Base-by-base conservation (phyloP, 768 basidiomycete genomes). In the Harrya chromipes region DNA sequence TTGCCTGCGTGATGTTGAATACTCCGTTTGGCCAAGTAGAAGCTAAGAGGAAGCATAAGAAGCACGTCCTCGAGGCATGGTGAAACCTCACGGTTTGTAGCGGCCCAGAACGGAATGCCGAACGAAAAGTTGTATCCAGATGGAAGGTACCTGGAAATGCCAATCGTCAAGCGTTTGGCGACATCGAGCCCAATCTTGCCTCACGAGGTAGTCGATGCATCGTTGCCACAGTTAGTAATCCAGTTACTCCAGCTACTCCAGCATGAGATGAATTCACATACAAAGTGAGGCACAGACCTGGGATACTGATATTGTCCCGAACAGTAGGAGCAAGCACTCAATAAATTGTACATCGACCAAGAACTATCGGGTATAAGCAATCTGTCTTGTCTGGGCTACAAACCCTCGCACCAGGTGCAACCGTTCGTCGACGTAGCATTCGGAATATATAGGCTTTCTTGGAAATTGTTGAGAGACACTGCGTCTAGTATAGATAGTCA, bases 281-380 rank as follows among this genome's bases (percentile, higher is more conserved):
- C 9, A 31, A 9, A 27, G 27, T 4, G n/a, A 24, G 36, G 13
- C 6, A 20, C 46, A 16, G 6, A 66, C 65, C 57, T 62, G 24
- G 46, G 26, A 23, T 50, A 57, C 9, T 48, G 40, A 33, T 4
- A 5, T 43, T 56, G 40, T 6, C 31, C 55, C n/a, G 39, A 5
- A 26, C 61, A 66, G 27, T 43, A 49, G 16, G 55, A 55, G 13
- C 65, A 66, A 16, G 61, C 64, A 14, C 64, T 68, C 38, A 68
- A 10, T 11, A 66, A 47, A 42, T 66, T 66, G 39, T 68, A 66
- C 31, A 54, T 52, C 14, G 66, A 63, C 65, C 66, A 66, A 14
- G 57, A 66, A 29, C 66, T 66, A 38, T 45, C 2, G 1, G 6
- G 13, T 12, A 20, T 61, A n/a, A 61, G 34, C n/a, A 42, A 20